Percentiles rank a stretch among this genome's conserved stretches.
Evolutionary conservation across 2,329 filamentous ascomycete genomes (phyloP).

Genomic region (Aspergillus neoniger): DNA sequence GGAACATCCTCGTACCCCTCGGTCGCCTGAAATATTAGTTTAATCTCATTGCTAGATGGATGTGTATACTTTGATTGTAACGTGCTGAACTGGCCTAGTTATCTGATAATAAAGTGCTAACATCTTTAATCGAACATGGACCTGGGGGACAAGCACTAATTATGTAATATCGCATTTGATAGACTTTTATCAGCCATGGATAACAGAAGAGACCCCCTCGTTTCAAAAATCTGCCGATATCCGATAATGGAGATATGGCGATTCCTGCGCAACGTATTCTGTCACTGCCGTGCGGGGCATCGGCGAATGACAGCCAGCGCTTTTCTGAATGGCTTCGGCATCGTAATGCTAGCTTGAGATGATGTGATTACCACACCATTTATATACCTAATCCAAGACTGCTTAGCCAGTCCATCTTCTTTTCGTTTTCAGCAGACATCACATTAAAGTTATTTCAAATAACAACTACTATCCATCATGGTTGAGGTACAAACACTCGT

Average conservation of each 20-base stretch:
- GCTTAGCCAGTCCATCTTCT: too few species aligned
- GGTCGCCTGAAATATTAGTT: too few species aligned
- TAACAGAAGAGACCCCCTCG: background rate
- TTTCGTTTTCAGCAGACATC: too few species aligned
- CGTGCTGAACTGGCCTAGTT: too few species aligned
- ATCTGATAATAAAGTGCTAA: too few species aligned
- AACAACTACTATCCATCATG: background rate
- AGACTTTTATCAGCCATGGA: too few species aligned
- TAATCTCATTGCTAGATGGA: too few species aligned
- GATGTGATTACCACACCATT: background rate
- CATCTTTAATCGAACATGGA: too few species aligned
- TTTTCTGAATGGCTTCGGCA: background rate
- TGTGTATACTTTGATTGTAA: too few species aligned
- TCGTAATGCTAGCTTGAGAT: background rate
- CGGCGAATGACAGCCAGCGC: background rate
- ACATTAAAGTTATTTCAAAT: background rate
- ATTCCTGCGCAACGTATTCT: background rate
- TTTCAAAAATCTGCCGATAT: background rate
- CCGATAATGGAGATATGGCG: background rate
- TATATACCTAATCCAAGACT: background rate
- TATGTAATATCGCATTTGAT: too few species aligned
- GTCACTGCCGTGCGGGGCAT: background rate
- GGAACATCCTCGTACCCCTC: too few species aligned
- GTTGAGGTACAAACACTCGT: background rate
- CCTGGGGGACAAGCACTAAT: too few species aligned